Conservation (phyloP, 2,329 filamentous ascomycete species). For the Teratosphaeriaceae sp. region DNA sequence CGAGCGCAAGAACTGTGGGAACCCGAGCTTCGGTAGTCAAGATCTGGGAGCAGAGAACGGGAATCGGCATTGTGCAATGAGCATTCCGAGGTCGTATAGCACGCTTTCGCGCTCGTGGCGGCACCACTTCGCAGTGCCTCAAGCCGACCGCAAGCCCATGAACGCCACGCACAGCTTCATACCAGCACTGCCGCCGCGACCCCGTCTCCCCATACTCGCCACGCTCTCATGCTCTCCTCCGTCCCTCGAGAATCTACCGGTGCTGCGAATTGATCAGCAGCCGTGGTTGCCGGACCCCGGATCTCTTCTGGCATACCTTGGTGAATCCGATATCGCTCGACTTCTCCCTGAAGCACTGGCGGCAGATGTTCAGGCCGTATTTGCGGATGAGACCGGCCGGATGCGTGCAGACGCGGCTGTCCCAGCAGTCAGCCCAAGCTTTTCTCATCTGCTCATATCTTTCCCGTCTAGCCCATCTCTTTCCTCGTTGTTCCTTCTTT, state of each 20-base stretch:
- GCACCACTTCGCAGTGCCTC: neutral
- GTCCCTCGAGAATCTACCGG: conserved; percentile 22
- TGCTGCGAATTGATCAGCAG: conserved; percentile 20
- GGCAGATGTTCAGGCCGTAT: conserved; percentile 87
- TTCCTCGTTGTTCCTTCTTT: conserved; percentile 5
- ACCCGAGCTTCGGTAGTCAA: too few relatives aligned
- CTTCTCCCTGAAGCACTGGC: conserved; percentile 67
- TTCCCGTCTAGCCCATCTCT: neutral
- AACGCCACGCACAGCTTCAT: conserved; percentile 1
- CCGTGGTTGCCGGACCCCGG: neutral
- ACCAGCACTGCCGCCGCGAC: neutral
- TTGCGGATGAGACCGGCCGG: conserved; percentile 99
- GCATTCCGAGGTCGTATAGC: neutral
- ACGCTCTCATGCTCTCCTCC: neutral
- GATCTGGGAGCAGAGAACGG: too few relatives aligned
- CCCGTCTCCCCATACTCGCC: neutral
- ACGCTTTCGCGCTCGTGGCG: neutral
- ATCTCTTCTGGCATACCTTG: conserved; percentile 45
- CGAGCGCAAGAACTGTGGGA: too few relatives aligned
- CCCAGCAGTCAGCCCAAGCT: conserved; percentile 23
- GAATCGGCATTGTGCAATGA: too few relatives aligned
- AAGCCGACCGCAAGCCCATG: neutral
- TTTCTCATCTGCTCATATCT: conserved; percentile 6
- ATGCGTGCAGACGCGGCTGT: conserved; percentile 83
- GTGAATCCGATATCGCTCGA: conserved; percentile 60